phyloP scores from a whole-genome alignment of 495 filamentous ascomycete species.

The Amphirosellinia nigrospora region DNA sequence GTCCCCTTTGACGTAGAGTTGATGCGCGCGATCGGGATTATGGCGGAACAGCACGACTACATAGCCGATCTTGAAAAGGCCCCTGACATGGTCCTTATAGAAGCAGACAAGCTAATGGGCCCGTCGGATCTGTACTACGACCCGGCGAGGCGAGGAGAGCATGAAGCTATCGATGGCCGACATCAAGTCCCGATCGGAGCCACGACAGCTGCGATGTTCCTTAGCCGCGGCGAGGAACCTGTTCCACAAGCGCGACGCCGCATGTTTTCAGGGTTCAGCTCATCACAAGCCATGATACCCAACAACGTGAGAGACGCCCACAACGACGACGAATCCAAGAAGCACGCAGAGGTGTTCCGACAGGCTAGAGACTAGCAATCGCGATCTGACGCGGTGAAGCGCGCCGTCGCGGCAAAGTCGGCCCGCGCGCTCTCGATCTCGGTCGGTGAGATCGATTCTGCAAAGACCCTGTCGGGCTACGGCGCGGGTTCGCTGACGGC shows the following conservation, averaged over 20 bases:
- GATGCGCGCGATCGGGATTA: constrained; percentile 38
- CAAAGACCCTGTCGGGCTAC: not conserved
- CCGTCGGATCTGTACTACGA: not conserved
- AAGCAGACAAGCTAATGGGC: not conserved
- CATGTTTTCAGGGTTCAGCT: no score
- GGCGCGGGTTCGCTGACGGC: not conserved
- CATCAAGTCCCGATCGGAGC: not conserved
- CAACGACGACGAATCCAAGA: not conserved
- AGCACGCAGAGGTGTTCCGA: not conserved
- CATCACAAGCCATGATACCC: no score
- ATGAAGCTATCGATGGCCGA: not conserved
- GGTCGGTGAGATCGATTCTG: not conserved
- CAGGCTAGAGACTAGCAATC: not conserved
- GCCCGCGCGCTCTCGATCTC: not conserved
- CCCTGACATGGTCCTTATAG: not conserved
- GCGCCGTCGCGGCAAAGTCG: not conserved
- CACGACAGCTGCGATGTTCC: not conserved
- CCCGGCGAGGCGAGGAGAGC: not conserved
- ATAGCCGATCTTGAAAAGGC: not conserved
- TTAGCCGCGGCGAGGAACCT: no score
- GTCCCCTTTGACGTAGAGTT: constrained; percentile 52
- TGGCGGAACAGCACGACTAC: constrained; percentile 24
- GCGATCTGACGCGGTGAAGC: not conserved
- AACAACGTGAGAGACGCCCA: no score
- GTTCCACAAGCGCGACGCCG: no score